Base-by-base conservation (phyloP, 129 eudicot genomes). In the Ambrosia trifida region DNA sequence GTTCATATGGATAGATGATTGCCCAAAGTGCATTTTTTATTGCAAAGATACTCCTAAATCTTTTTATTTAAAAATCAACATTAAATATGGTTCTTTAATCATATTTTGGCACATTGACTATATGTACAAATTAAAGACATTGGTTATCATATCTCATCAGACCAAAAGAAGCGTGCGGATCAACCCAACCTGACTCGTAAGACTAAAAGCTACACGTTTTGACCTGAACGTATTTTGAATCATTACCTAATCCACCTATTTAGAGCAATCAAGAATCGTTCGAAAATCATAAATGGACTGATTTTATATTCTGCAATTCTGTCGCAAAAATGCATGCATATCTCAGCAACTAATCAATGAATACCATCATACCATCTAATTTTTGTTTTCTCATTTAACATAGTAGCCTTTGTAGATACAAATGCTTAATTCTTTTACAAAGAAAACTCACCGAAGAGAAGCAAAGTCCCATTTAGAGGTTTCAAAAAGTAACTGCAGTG, bases 381-480 rank as follows among this genome's bases (percentile, higher is more conserved):
- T 4, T 69, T 17, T 52, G 3, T 40, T 10, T 51, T 2, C 33
- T 32, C 4, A 59, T 59, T 31, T 31, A 31, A 30, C 43, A 59
- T 59, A 31, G 19, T 43, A 59, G 14, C 43, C 33, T 14, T 30
- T 59, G 65, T 2, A 59, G 65, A 59, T 59, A 13, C 65, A 59
- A 31, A 59, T 14, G 41, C 5, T 17, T 58, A 59, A 13, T 31
- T 13, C 19, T 70, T 54, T 16, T 56, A 16, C 53, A 54, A 16
- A 28, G 51, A 64, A 36, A 68, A 62, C 85, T 71, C 72, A 83
- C 88, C 75, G 83, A 81, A 60, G 89, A 62, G 54, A 87, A 81
- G 79, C 93, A 87, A 73, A 72, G 50, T 46, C 92, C 92, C 92
- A 87, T 87, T 68, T 60, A 54, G 72, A 73, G 51, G 70, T 18